A percentile compares a stretch with the other conserved stretches of the same genome.
phyloP scores from a whole-genome alignment of 2,329 filamentous ascomycete genomes.

The Ophiostoma sp. region DNA sequence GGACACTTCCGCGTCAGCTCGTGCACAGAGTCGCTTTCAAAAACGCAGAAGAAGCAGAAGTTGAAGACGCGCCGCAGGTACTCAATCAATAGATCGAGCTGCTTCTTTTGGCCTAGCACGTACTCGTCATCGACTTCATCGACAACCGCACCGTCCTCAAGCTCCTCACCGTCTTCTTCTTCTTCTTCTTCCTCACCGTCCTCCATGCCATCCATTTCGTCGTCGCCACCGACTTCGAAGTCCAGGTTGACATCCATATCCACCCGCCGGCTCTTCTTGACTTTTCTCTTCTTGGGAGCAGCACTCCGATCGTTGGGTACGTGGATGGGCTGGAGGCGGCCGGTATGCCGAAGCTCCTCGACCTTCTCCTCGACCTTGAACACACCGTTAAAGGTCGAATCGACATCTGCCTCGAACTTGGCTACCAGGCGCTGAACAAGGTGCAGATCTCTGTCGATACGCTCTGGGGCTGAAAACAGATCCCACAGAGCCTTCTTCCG shows the following conservation, averaged over 20 bases:
- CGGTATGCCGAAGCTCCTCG: conserved; percentile 73
- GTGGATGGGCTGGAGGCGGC: conserved; percentile 69
- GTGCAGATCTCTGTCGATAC: conserved; percentile 85
- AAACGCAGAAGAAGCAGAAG: conserved; percentile 99
- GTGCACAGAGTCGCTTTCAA: conserved; percentile 95
- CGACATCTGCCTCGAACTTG: conserved; percentile 83
- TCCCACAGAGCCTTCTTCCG: conserved; percentile 97
- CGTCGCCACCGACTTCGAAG: conserved; percentile 42
- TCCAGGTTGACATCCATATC: conserved; percentile 63
- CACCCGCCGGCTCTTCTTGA: conserved; percentile 61
- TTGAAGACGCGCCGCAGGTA: conserved; percentile 96
- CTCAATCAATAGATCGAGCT: conserved; percentile 91
- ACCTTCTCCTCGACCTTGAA: conserved; percentile 83
- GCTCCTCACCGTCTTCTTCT: conserved; percentile 77
- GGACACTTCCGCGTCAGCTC: conserved; percentile 95
- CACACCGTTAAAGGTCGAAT: conserved; percentile 72
- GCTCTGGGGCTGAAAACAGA: conserved; percentile 89
- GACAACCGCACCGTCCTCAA: conserved; percentile 74
- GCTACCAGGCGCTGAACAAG: conserved; percentile 78
- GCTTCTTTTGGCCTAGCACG: conserved; percentile 89
- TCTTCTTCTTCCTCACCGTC: conserved; percentile 67
- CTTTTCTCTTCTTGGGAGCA: conserved; percentile 50
- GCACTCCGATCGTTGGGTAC: conserved; percentile 31
- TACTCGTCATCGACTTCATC: conserved; percentile 91
- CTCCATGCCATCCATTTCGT: conserved; percentile 67